phyloP scores from a whole-genome alignment of 495 filamentous ascomycete species.

The Haplographium delicatum region DNA sequence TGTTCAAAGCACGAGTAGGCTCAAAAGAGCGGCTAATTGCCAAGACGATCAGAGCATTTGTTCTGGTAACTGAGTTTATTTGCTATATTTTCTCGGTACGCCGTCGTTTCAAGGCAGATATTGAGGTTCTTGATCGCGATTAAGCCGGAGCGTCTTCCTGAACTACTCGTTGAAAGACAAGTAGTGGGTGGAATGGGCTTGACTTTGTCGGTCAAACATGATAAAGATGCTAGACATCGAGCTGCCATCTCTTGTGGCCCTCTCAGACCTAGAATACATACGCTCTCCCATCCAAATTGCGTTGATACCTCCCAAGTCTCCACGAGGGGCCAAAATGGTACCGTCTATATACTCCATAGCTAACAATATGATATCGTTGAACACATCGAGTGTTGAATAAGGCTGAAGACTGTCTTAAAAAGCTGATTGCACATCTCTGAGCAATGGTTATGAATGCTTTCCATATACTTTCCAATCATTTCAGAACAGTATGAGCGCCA shows the following conservation, averaged over 20 bases:
- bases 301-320: no score
- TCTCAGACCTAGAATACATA: no score
- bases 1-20: not conserved
- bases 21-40: conserved; percentile 15
- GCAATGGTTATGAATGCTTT: no score
- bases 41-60: conserved; percentile 24
- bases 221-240: conserved; percentile 12
- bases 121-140: conserved; percentile 58
- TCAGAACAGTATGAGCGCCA: conserved; percentile 87
- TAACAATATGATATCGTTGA: not conserved
- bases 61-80: conserved; percentile 31
- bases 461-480: conserved; percentile 54
- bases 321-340: no score
- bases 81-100: conserved; percentile 30
- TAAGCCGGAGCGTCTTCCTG: conserved; percentile 94
- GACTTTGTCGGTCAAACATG: conserved; percentile 80
- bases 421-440: no score
- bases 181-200: conserved; percentile 80
- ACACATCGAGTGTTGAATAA: not conserved
- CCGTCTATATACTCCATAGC: no score
- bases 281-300: no score
- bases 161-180: conserved; percentile 67
- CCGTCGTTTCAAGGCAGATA: conserved; percentile 27
- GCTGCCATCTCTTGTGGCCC: not conserved
- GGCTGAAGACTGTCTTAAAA: no score